These are phyloP conservation scores for Annulohypoxylon bovei DNA, from an alignment of 495 filamentous ascomycete species.

Conservation along the genomic window DNA sequence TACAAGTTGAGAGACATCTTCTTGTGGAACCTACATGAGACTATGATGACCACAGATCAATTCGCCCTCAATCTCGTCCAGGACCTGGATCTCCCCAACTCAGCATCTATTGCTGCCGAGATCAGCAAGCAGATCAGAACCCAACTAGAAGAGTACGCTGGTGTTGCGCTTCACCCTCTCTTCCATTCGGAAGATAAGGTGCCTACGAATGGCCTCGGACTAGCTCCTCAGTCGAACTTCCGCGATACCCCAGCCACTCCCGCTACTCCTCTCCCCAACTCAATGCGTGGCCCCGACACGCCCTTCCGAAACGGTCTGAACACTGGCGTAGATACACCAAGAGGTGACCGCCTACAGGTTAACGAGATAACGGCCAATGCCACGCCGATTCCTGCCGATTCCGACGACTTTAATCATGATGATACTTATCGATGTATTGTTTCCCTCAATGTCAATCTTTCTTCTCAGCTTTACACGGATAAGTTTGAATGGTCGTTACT, in stretches of 20 bases:
- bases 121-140: slow-evolving; percentile 94
- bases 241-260: slow-evolving; percentile 52
- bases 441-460: slow-evolving; percentile 89
- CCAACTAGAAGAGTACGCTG: slow-evolving; percentile 95
- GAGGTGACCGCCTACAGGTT: slow-evolving; percentile 29
- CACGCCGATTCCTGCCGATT: slow-evolving; percentile 57
- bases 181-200: slow-evolving; percentile 70
- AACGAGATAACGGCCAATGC: slow-evolving; percentile 63
- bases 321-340: slow-evolving; percentile 47
- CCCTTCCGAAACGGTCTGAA: slow-evolving; percentile 53
- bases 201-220: slow-evolving; percentile 28
- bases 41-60: slow-evolving; percentile 90
- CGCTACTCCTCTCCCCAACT: slow-evolving; percentile 58
- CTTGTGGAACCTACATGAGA: slow-evolving; percentile 97
- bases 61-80: slow-evolving; percentile 92
- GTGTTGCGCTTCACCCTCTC: slow-evolving; percentile 90
- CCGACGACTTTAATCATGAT: slow-evolving; percentile 78
- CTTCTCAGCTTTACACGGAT: slow-evolving; percentile 92
- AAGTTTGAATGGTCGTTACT: slow-evolving; percentile 98
- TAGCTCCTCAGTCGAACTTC: slow-evolving; percentile 49
- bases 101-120: slow-evolving; percentile 69
- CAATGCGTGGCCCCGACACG: slow-evolving; percentile 58
- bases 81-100: slow-evolving; percentile 90
- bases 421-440: slow-evolving; percentile 94
- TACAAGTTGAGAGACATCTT: slow-evolving; percentile 93